phyloP scores from a whole-genome alignment of 2,329 filamentous ascomycete species.

The Aspergillus neotritici region DNA sequence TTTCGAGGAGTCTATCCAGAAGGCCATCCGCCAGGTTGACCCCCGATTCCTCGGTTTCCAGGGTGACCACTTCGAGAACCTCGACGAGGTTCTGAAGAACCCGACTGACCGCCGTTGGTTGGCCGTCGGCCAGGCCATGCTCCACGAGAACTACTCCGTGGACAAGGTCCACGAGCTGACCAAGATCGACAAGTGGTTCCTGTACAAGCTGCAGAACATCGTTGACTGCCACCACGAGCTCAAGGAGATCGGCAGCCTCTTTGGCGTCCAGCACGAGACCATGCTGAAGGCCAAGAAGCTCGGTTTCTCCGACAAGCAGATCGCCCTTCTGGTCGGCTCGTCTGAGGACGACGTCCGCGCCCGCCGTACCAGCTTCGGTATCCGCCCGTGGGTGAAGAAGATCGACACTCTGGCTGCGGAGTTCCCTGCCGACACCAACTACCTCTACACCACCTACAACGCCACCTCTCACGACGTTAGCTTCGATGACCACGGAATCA shows the following conservation, averaged over 20 bases:
- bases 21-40: slow-evolving; percentile 95
- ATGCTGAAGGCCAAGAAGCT: slow-evolving; percentile 92
- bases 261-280: slow-evolving; percentile 80
- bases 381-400: slow-evolving; percentile 94
- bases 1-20: slow-evolving; percentile 98
- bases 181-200: slow-evolving; percentile 99
- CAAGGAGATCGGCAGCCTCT: slow-evolving; percentile 73
- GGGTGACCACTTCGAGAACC: slow-evolving; percentile 86
- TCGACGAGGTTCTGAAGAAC: slow-evolving; percentile 84
- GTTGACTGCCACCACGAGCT: slow-evolving; percentile 85
- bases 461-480: slow-evolving; percentile 87
- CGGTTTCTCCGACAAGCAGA: slow-evolving; percentile 96
- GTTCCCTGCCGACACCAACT: slow-evolving; percentile 92
- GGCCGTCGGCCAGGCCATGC: slow-evolving; percentile 94
- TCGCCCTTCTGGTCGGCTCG: slow-evolving; percentile 75
- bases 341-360: slow-evolving; percentile 87
- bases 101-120: slow-evolving; percentile 96
- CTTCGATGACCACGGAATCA: slow-evolving; percentile 84
- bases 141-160: slow-evolving; percentile 91
- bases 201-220: slow-evolving; percentile 97
- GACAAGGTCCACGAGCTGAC: slow-evolving; percentile 87
- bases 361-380: slow-evolving; percentile 75
- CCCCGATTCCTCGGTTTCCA: slow-evolving; percentile 89
- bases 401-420: slow-evolving; percentile 97
- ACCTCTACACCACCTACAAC: slow-evolving; percentile 97